phyloP scores from a whole-genome alignment of 2,329 filamentous ascomycete species.

The Fonsecaea pugnacius region DNA sequence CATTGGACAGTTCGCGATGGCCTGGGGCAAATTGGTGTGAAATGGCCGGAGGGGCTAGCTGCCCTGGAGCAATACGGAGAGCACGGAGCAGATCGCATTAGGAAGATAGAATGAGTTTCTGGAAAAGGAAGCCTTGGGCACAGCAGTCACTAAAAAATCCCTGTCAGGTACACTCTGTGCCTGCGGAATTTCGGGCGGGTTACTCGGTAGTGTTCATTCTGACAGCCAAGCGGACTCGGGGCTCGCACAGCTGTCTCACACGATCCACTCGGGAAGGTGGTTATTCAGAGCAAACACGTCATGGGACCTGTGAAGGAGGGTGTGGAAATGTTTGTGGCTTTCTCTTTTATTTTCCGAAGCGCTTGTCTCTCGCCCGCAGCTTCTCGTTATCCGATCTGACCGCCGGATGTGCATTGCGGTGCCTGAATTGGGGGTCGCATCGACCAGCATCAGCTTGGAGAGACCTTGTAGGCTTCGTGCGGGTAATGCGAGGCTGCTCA shows the following conservation, averaged over 20 bases:
- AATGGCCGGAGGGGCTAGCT: constrained; percentile 8
- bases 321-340: neutral
- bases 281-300: constrained; percentile 6
- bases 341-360: neutral
- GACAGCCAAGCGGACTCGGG: neutral
- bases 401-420: constrained; percentile 7
- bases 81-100: constrained; percentile 27
- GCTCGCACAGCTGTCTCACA: constrained; percentile 8
- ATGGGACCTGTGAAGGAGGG: constrained; percentile 1
- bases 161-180: neutral
- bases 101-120: constrained; percentile 22
- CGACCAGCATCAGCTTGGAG: neutral
- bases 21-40: constrained; percentile 6
- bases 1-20: neutral
- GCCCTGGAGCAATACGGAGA: constrained; percentile 21
- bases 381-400: constrained; percentile 12
- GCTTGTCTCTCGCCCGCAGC: neutral
- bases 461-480: neutral
- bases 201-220: neutral
- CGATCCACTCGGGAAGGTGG: constrained; percentile 8
- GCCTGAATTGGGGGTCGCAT: neutral
- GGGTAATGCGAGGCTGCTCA: constrained; percentile 9
- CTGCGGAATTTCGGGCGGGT: constrained; percentile 16
- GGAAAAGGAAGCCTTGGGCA: constrained; percentile 4
- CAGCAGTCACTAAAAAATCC: neutral